Conservation (phyloP, 352 stramenopile species). For the Pythium diclinum region DNA sequence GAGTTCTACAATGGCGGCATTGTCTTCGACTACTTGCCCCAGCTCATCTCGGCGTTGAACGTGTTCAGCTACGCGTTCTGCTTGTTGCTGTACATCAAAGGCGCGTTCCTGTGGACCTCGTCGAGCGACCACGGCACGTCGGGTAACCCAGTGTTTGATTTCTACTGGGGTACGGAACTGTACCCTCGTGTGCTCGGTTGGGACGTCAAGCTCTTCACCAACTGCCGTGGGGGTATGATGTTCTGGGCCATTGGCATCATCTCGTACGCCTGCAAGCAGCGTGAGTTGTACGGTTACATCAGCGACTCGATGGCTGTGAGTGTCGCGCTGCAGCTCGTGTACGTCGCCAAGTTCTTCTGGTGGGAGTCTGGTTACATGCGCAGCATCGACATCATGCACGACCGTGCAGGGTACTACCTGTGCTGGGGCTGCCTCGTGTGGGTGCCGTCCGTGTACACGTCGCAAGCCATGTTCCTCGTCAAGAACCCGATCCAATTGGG, state of each 20-base stretch:
- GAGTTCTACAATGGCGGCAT: conserved; percentile 62
- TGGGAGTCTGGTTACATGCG: conserved; percentile 97
- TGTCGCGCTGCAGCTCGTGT: conserved; percentile 90
- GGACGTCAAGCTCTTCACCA: conserved; percentile 98
- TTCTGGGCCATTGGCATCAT: conserved; percentile 93
- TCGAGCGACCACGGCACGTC: conserved; percentile 91
- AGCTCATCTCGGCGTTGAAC: conserved; percentile 92
- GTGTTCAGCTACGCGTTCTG: conserved; percentile 95
- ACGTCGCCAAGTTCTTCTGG: conserved; percentile 98
- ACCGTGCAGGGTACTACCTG: conserved; percentile 93
- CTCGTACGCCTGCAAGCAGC: conserved; percentile 90
- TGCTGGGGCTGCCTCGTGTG: conserved; percentile 97
- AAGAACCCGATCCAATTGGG: conserved; percentile 83
- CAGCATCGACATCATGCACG: conserved; percentile 97
- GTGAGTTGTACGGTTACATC: conserved; percentile 65
- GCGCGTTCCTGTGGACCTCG: conserved; percentile 74
- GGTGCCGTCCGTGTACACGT: conserved; percentile 96
- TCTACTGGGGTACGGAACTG: conserved; percentile 97
- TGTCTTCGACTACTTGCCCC: conserved; percentile 87
- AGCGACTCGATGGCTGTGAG: conserved; percentile 89
- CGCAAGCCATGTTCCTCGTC: conserved; percentile 92
- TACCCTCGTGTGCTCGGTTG: conserved; percentile 92
- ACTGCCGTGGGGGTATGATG: conserved; percentile 97
- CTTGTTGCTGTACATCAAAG: conserved; percentile 91
- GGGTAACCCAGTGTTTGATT: conserved; percentile 94